Evolutionary conservation across 192 early-diverging fungal genomes (phyloP).

Genomic region (Phlyctochytrium planicorne): DNA sequence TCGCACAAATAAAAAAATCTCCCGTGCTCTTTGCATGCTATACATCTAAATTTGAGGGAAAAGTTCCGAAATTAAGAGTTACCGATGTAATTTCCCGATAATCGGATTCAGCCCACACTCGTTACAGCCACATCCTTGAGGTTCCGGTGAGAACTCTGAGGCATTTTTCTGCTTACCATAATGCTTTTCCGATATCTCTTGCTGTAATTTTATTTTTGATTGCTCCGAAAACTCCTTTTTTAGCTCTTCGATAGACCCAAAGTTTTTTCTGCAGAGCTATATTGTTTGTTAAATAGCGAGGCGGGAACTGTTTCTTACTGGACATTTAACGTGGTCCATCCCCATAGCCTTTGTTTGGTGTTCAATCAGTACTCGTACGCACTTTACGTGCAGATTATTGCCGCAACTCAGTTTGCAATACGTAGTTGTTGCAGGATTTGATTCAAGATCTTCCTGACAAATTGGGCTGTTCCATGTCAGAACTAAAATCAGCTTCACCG

Average conservation of each 20-base stretch:
- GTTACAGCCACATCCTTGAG: too few species aligned
- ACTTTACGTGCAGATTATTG: constrained; percentile 51
- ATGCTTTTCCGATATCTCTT: constrained; percentile 11
- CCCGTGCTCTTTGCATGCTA: constrained; percentile 30
- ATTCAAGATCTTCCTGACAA: constrained; percentile 42
- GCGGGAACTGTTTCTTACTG: constrained; percentile 36
- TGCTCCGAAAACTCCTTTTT: constrained; percentile 27
- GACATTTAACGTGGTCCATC: constrained; percentile 42
- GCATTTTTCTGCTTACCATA: constrained; percentile 21
- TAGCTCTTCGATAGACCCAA: constrained; percentile 38
- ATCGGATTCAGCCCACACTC: constrained; percentile 30
- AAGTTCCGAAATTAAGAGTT: background rate
- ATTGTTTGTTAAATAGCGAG: background rate
- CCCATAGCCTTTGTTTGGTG: constrained; percentile 44
- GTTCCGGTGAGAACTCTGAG: constrained; percentile 9
- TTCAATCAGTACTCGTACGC: constrained; percentile 46
- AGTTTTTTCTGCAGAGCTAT: constrained; percentile 44
- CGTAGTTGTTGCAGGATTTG: constrained; percentile 11
- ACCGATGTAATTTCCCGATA: constrained; percentile 38
- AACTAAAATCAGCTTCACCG: background rate
- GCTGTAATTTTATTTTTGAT: constrained; percentile 13
- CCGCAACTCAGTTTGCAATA: constrained; percentile 49
- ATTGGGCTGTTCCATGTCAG: constrained; percentile 39
- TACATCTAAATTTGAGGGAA: constrained; percentile 9
- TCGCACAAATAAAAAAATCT: constrained; percentile 34